A percentile compares a stretch with the other conserved stretches of the same genome.
Evolutionary conservation across 305 asterid genomes (phyloP).

Genomic region (Rubia tinctorum): DNA sequence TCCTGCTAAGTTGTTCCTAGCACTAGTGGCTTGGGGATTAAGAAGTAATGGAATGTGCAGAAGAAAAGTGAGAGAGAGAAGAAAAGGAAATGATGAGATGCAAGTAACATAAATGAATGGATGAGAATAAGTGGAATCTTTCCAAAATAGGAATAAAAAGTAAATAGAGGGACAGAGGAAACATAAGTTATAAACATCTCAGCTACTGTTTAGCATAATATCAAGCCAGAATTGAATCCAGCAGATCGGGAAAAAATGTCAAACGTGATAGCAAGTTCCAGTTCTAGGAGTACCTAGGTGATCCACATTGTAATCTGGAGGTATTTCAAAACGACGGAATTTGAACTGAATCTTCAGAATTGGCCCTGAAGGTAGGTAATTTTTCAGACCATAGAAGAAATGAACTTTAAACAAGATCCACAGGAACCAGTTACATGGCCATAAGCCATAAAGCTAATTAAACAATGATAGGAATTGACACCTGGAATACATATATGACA

Average conservation of each 20-base stretch:
- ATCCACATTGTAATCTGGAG: slow-evolving; percentile 69
- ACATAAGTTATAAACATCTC: not conserved
- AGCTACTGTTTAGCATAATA: not conserved
- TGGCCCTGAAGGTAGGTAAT: slow-evolving; percentile 53
- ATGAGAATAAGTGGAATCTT: not conserved
- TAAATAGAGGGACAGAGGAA: not conserved
- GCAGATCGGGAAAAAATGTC: not conserved
- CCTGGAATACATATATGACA: slow-evolving; percentile 92
- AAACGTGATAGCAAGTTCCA: not conserved
- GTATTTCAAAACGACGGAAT: slow-evolving; percentile 89
- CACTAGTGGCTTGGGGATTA: no score
- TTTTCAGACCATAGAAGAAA: slow-evolving; percentile 21
- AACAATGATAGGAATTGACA: slow-evolving; percentile 15
- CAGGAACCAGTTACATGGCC: not conserved
- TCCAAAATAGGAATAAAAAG: no score
- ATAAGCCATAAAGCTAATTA: not conserved
- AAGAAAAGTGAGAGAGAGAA: no score
- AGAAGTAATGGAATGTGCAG: no score
- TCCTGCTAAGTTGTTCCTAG: no score
- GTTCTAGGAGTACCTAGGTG: slow-evolving; percentile 62
- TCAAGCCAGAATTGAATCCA: not conserved
- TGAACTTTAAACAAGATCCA: slow-evolving; percentile 8
- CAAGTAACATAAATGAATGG: not conserved
- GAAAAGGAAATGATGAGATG: not conserved
- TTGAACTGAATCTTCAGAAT: slow-evolving; percentile 79